Evolutionary conservation across 2,329 filamentous ascomycete species (phyloP).

Genomic region (Colletotrichum musae): DNA sequence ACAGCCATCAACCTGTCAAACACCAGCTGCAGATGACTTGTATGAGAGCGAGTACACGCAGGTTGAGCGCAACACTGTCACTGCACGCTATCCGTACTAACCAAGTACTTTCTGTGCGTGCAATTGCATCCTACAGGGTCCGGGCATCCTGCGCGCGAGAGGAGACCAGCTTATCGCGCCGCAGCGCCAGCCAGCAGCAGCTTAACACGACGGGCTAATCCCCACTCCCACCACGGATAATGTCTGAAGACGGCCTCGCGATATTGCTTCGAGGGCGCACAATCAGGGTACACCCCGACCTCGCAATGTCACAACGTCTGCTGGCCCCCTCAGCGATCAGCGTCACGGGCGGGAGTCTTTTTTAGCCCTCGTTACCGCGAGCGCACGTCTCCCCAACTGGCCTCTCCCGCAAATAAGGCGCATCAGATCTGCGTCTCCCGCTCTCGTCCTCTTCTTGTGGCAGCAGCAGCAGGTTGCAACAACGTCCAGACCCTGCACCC

Average conservation of each 20-base stretch:
- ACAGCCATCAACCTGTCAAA: conserved; percentile 37
- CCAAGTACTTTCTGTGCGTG: background rate
- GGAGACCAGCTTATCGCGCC: conserved; percentile 28
- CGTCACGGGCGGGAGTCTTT: conserved; percentile 32
- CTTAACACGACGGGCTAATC: conserved; percentile 32
- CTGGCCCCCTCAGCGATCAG: conserved; percentile 24
- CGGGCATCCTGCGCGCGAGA: conserved; percentile 26
- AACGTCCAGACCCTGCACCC: conserved; percentile 31
- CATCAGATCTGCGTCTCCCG: conserved; percentile 33
- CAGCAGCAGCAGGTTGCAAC: background rate
- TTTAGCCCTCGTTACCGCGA: conserved; percentile 36
- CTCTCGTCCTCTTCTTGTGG: conserved; percentile 7
- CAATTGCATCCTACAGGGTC: conserved; percentile 20
- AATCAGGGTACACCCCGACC: conserved; percentile 36
- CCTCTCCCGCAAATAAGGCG: conserved; percentile 29
- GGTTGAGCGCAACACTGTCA: conserved; percentile 6
- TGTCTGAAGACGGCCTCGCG: conserved; percentile 32
- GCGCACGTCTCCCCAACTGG: conserved; percentile 31
- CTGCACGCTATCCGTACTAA: background rate
- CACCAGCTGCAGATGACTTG: conserved; percentile 33
- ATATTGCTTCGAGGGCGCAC: conserved; percentile 11
- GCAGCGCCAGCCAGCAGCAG: conserved; percentile 33
- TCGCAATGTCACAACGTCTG: conserved; percentile 4
- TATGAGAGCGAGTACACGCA: conserved; percentile 18
- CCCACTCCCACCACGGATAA: conserved; percentile 37